These are phyloP conservation scores for Diaporthe caulivora DNA, from an alignment of 2,329 filamentous ascomycete species.

Conservation along the genomic window DNA sequence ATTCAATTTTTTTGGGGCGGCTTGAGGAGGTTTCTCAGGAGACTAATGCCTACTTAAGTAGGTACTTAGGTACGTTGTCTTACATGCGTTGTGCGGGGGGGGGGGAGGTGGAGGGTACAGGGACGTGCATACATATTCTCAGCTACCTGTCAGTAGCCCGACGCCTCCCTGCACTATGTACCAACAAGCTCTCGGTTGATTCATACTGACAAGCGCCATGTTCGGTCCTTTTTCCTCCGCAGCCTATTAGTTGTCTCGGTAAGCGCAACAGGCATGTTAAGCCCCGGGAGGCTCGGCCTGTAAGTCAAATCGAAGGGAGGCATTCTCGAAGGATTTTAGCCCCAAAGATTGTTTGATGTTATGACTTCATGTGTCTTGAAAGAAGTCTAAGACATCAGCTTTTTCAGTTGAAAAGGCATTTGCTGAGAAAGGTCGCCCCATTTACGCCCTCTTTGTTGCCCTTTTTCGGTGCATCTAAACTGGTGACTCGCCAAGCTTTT, in stretches of 20 bases:
- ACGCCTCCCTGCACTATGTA: not conserved
- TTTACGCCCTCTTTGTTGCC: not conserved
- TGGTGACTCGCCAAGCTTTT: not conserved
- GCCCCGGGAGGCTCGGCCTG: not conserved
- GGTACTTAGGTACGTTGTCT: too few relatives aligned
- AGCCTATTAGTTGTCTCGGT: not conserved
- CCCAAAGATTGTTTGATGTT: not conserved
- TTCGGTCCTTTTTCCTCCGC: conserved; percentile 3
- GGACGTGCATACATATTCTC: not conserved
- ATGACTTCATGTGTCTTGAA: not conserved
- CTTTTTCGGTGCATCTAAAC: not conserved
- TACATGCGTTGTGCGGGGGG: too few relatives aligned
- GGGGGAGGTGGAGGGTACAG: too few relatives aligned
- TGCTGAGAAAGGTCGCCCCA: not conserved
- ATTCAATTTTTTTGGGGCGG: too few relatives aligned
- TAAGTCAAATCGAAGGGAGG: too few relatives aligned
- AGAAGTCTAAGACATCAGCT: too few relatives aligned
- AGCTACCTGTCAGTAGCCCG: not conserved
- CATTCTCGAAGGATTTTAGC: not conserved
- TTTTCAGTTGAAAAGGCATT: not conserved
- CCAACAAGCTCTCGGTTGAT: not conserved
- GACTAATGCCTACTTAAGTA: too few relatives aligned
- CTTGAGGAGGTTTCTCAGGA: too few relatives aligned
- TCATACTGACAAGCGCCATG: not conserved
- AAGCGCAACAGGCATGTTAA: not conserved